Evolutionary conservation across 1,284 basidiomycete species (phyloP).

Genomic region (Lentinus polychrous): DNA sequence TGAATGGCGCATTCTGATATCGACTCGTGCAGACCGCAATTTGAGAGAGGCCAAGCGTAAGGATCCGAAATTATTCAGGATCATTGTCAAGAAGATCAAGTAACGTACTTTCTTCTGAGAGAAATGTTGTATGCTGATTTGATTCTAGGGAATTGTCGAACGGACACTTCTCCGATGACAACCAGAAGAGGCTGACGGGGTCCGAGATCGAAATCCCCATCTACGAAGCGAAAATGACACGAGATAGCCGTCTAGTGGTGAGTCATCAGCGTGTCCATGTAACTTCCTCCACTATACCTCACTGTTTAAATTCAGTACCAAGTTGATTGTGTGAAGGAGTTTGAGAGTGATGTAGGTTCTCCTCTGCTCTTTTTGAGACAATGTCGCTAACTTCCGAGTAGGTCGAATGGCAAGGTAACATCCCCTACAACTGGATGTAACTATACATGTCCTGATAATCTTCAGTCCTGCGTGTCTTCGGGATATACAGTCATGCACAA

Average conservation of each 20-base stretch:
- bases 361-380: neutral
- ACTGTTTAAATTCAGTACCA: slow-evolving; percentile 46
- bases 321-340: slow-evolving; percentile 50
- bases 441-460: neutral
- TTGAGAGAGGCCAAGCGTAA: slow-evolving; percentile 33
- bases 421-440: too few relatives aligned
- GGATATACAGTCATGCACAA: slow-evolving; percentile 56
- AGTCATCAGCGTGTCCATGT: slow-evolving; percentile 14
- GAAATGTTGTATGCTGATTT: neutral
- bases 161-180: slow-evolving; percentile 61
- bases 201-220: slow-evolving; percentile 40
- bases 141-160: slow-evolving; percentile 51
- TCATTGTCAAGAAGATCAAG: slow-evolving; percentile 56
- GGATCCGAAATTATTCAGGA: slow-evolving; percentile 35
- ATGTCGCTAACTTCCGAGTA: slow-evolving; percentile 4
- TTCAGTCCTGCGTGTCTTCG: slow-evolving; percentile 53
- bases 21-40: slow-evolving; percentile 34
- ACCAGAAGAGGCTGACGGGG: slow-evolving; percentile 56
- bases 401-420: slow-evolving; percentile 50
- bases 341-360: slow-evolving; percentile 38
- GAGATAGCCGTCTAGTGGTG: slow-evolving; percentile 56
- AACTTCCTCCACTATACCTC: neutral
- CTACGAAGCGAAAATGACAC: slow-evolving; percentile 63
- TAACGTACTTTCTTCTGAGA: slow-evolving; percentile 15
- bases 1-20: slow-evolving; percentile 44